Percentiles rank a stretch among this genome's conserved stretches.
Conservation (phyloP, 306 rosid genomes). For the Cucurbita maxima region DNA sequence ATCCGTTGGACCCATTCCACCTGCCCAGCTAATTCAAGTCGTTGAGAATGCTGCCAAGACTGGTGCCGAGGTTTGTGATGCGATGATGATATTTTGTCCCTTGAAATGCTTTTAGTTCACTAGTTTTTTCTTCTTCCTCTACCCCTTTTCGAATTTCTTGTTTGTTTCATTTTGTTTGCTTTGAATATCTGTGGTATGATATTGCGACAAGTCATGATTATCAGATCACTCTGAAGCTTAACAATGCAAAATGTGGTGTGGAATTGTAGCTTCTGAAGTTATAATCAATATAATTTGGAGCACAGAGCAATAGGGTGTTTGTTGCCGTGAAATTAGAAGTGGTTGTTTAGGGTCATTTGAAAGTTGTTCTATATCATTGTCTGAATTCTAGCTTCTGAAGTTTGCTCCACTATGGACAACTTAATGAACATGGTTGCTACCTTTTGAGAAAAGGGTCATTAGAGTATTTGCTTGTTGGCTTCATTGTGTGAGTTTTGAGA, state of each 20-base stretch:
- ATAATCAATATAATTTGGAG: not conserved
- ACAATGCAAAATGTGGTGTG: not conserved
- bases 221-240: not conserved
- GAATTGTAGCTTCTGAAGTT: not conserved
- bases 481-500: slow-evolving; percentile 9
- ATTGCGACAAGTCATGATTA: not conserved
- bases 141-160: not conserved
- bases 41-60: slow-evolving; percentile 74
- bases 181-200: not conserved
- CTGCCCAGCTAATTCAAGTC: slow-evolving; percentile 56
- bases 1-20: slow-evolving; percentile 50
- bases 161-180: not conserved
- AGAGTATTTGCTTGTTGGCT: not conserved
- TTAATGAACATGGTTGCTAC: not conserved
- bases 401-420: not conserved
- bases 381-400: not conserved
- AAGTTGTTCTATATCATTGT: not conserved
- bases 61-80: slow-evolving; percentile 62
- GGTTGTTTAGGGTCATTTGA: not conserved
- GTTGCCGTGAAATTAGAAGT: not conserved
- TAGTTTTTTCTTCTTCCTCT: not conserved
- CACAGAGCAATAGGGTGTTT: not conserved
- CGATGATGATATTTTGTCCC: not conserved
- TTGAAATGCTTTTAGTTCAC: not conserved
- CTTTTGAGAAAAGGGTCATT: not conserved